Evolutionary conservation across 73 alveolate species (phyloP).

Genomic region (Paraurostyla sp.): DNA sequence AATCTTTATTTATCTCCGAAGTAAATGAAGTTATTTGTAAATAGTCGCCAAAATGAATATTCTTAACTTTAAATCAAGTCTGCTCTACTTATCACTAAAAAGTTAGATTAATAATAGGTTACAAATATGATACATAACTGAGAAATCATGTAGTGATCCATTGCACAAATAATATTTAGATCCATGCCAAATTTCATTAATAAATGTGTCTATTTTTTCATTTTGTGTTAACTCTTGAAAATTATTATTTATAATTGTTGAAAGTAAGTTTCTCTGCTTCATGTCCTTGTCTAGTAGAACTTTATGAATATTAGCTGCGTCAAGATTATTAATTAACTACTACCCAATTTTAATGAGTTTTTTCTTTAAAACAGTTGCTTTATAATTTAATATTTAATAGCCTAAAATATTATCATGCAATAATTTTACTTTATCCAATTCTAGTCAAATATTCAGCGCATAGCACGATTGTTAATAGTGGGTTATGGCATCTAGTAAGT

Average conservation of each 20-base stretch:
- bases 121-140: constrained; percentile 12
- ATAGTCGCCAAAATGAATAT: constrained; percentile 50
- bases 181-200: constrained; percentile 53
- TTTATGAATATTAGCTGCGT: constrained; percentile 11
- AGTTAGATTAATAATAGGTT: background rate
- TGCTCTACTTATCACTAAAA: background rate
- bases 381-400: background rate
- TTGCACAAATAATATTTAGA: constrained; percentile 9
- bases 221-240: constrained; percentile 32
- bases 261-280: constrained; percentile 4
- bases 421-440: constrained; percentile 35
- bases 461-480: constrained; percentile 21
- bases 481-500: constrained; percentile 44
- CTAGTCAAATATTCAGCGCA: constrained; percentile 46
- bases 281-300: constrained; percentile 25
- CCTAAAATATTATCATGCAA: background rate
- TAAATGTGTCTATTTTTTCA: constrained; percentile 34
- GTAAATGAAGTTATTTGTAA: constrained; percentile 24
- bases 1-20: constrained; percentile 26
- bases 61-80: constrained; percentile 24
- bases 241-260: background rate
- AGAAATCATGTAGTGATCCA: constrained; percentile 26
- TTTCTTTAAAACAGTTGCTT: background rate
- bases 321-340: constrained; percentile 7
- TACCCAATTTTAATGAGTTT: constrained; percentile 8